A percentile compares a stretch with the other conserved stretches of the same genome.
phyloP scores from a whole-genome alignment of 2,329 filamentous ascomycete genomes.

The Macrophomina tecta region DNA sequence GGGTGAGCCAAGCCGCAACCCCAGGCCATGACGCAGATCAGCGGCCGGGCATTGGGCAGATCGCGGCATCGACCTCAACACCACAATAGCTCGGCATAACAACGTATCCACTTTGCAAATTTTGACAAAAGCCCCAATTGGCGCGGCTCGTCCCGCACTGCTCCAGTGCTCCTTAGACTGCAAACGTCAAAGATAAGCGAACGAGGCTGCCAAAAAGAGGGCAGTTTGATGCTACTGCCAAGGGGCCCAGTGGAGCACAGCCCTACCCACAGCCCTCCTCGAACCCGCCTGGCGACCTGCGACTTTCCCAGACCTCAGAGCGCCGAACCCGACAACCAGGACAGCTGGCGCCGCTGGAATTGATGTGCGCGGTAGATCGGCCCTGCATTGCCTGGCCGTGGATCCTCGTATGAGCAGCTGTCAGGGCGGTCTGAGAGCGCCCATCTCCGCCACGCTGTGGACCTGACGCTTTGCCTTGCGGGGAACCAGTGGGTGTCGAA shows the following conservation, averaged over 20 bases:
- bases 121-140: constrained; percentile 14
- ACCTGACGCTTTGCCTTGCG: not conserved
- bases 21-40: constrained; percentile 18
- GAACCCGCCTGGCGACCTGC: not conserved
- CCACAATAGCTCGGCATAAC: constrained; percentile 18
- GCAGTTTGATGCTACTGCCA: not conserved
- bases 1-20: constrained; percentile 13
- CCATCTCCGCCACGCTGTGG: not conserved
- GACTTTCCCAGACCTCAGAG: not conserved
- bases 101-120: constrained; percentile 22
- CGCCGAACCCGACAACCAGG: not conserved
- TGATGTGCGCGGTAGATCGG: constrained; percentile 7
- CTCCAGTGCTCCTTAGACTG: not conserved
- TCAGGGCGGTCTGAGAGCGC: not conserved
- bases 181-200: constrained; percentile 4
- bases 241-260: not conserved
- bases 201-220: not conserved
- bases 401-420: not conserved
- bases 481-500: not conserved
- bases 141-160: constrained; percentile 3
- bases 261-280: not conserved
- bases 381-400: not conserved
- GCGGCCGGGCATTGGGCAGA: constrained; percentile 16
- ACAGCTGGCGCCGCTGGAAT: not conserved
- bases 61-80: constrained; percentile 11